These are phyloP conservation scores for Pseudocohnilembus persalinus DNA, from an alignment of 169 alveolate species.

Conservation along the genomic window DNA sequence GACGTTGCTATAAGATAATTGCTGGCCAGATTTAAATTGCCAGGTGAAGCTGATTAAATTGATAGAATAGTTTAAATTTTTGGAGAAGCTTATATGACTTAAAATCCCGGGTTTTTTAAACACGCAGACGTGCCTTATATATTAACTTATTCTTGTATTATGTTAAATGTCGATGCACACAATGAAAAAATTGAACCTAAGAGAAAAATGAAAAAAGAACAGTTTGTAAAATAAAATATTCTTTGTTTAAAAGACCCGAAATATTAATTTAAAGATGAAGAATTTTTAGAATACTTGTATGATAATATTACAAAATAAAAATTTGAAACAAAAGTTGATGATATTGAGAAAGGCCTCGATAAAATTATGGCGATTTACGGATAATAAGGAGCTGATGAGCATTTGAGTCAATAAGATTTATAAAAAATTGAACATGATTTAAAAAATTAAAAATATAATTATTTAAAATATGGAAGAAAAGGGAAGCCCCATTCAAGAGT, in stretches of 20 bases:
- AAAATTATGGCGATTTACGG: conserved; percentile 38
- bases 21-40: conserved; percentile 28
- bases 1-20: conserved; percentile 36
- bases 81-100: conserved; percentile 18
- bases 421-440: background rate
- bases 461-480: conserved; percentile 54
- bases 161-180: conserved; percentile 38
- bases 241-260: conserved; percentile 3
- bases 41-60: conserved; percentile 44
- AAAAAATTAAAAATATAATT: conserved; percentile 30
- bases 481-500: conserved; percentile 59
- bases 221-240: conserved; percentile 20
- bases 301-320: conserved; percentile 47
- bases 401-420: conserved; percentile 1
- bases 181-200: conserved; percentile 18
- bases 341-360: conserved; percentile 45
- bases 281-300: conserved; percentile 36
- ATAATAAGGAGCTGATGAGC: background rate
- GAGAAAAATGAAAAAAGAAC: conserved; percentile 34
- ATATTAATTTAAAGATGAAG: conserved; percentile 2
- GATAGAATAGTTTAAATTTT: conserved; percentile 35
- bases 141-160: conserved; percentile 31
- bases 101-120: conserved; percentile 35
- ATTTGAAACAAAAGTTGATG: conserved; percentile 52
- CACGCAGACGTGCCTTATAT: conserved; percentile 28